phyloP scores from a whole-genome alignment of 2,329 filamentous ascomycete species.

The Aspergillus puulaauensis region DNA sequence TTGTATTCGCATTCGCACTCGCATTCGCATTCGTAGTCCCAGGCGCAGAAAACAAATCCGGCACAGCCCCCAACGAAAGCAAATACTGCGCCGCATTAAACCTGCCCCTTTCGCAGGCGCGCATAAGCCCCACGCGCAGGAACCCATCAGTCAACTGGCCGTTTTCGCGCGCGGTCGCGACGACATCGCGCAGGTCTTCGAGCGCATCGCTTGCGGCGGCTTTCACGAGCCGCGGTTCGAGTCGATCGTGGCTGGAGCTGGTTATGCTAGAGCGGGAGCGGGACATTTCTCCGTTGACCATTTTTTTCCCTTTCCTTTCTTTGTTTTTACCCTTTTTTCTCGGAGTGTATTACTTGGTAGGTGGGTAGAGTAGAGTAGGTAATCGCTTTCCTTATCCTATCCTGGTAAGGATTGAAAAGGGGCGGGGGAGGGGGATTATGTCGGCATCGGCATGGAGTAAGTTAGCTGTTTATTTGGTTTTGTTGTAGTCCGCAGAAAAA shows the following conservation, averaged over 20 bases:
- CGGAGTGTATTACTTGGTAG: neutral
- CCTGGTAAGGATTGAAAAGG: neutral
- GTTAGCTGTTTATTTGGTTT: neutral
- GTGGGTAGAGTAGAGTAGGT: too few species aligned
- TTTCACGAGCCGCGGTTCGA: constrained; percentile 43
- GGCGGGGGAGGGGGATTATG: neutral
- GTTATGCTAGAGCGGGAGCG: constrained; percentile 31
- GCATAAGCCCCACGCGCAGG: constrained; percentile 41
- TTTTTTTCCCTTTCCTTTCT: neutral
- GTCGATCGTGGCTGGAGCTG: constrained; percentile 36
- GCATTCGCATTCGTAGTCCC: neutral
- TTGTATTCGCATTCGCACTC: neutral
- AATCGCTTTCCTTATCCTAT: neutral
- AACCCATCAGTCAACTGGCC: constrained; percentile 39
- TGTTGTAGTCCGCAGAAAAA: neutral
- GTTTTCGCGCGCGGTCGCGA: constrained; percentile 33
- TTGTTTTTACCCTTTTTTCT: neutral
- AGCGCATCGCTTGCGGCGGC: constrained; percentile 40
- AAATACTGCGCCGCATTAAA: constrained; percentile 34
- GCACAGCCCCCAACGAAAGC: constrained; percentile 38
- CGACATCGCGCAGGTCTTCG: constrained; percentile 30
- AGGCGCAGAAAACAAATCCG: constrained; percentile 23
- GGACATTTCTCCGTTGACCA: constrained; percentile 13
- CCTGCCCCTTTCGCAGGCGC: constrained; percentile 40
- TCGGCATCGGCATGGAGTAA: neutral